These are phyloP conservation scores for Magnusiomyces suaveolens DNA, from an alignment of 1,139 yeast species.

Conservation along the genomic window DNA sequence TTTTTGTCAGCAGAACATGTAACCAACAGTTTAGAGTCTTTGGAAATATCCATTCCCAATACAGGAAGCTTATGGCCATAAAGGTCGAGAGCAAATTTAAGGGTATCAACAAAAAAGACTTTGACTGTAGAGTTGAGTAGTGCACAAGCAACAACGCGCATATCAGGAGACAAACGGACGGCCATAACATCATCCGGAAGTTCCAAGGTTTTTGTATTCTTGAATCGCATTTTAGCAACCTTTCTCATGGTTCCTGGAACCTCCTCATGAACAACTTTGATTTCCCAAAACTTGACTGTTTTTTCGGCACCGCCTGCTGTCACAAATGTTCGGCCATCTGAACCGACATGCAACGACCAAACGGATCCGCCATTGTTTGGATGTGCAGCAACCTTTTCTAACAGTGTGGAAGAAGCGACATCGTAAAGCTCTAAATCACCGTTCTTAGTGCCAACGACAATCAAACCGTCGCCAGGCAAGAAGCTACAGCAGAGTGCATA, in stretches of 20 bases:
- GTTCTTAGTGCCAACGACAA: constrained; percentile 81
- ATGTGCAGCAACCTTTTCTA: constrained; percentile 51
- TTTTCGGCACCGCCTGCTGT: constrained; percentile 90
- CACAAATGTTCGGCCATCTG: constrained; percentile 74
- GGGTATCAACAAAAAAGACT: constrained; percentile 75
- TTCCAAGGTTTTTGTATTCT: constrained; percentile 74
- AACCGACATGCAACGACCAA: constrained; percentile 82
- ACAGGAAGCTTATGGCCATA: constrained; percentile 92
- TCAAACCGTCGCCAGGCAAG: constrained; percentile 82
- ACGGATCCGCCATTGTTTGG: constrained; percentile 74
- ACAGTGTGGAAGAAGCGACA: constrained; percentile 64
- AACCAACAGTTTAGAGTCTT: constrained; percentile 74
- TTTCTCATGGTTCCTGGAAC: constrained; percentile 60
- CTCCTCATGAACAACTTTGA: constrained; percentile 53
- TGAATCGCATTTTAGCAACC: constrained; percentile 47
- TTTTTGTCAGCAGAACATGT: constrained; percentile 96
- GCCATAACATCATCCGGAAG: constrained; percentile 75
- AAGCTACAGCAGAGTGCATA: constrained; percentile 75
- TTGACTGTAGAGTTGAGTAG: constrained; percentile 87
- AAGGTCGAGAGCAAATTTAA: constrained; percentile 76
- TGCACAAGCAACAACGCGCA: constrained; percentile 69
- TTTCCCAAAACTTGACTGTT: constrained; percentile 79
- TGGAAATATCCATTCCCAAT: constrained; percentile 77
- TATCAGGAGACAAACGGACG: constrained; percentile 75
- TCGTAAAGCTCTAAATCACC: constrained; percentile 84